Base-by-base conservation (phyloP, 1,284 basidiomycete species). In the Marasmius sp. region DNA sequence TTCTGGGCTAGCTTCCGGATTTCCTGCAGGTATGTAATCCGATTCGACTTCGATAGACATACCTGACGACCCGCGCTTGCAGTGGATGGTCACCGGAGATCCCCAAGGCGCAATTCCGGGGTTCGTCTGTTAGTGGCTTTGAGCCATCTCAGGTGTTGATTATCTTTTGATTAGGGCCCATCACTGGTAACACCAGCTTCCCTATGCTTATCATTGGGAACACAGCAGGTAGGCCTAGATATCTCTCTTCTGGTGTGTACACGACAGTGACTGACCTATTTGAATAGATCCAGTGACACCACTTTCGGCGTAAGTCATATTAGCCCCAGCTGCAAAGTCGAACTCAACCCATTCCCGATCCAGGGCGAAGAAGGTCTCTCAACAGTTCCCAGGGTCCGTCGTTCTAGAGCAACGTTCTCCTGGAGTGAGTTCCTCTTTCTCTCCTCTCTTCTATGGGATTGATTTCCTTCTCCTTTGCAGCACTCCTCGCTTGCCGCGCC, bases 401-500 rank as follows among this genome's bases (percentile, higher is more conserved):
- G 64, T 65, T 5, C 54, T 65, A 16, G 55, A 59, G 5, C 64
- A 65, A 57, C 52, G 61, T 34, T 65, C 64, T 41, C n/a, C 58
- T 33, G 64, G 64, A 7, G 64, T 62, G 11, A 33, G 64, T 27
- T 34, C 14, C 12, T 22, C 18, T 10, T 20, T 16, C 51, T n/a
- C 20, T 4, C 36, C 20, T n/a, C 45, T 6, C 7, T n/a, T 8
- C 45, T 2, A 12, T 18, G 20, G 45, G 20, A 27, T 27, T 27
- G 27, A 27, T 27, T 27, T 27, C 2, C 5, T 27, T 27, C 27
- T 5, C 27, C 8, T 2, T n/a, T n/a, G 36, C 39, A 65, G 66
- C 66, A 67, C 36, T 45, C 41, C 18, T 67, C 66, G 33, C 2
- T 65, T 33, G 49, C 62, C 9, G 66, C 58, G n/a, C 62, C 66